These are phyloP conservation scores for Coemansia sp. DNA, from an alignment of 192 early-diverging fungal genomes.

Conservation along the genomic window DNA sequence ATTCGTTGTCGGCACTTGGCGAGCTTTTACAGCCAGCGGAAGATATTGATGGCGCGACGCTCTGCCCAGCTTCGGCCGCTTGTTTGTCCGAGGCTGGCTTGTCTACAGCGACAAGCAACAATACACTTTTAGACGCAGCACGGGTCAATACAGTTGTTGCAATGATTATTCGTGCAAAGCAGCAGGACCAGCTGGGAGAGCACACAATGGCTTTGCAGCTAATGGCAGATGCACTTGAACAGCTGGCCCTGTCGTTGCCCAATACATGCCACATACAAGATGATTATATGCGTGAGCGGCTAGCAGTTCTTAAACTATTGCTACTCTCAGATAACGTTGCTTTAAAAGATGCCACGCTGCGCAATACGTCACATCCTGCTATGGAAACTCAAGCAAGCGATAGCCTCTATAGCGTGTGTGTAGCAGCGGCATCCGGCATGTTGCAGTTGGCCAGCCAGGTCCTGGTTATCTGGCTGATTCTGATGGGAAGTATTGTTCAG, in stretches of 20 bases:
- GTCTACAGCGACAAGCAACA: neutral
- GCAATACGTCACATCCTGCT: neutral
- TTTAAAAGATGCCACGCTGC: too few species aligned
- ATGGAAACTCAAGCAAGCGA: neutral
- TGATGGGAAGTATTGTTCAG: slow-evolving; percentile 28
- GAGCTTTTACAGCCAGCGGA: neutral
- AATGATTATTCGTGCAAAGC: slow-evolving; percentile 22
- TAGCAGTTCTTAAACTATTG: slow-evolving; percentile 18
- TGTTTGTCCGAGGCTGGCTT: neutral
- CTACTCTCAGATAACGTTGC: neutral
- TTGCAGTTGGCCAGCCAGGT: slow-evolving; percentile 19
- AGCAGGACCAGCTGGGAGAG: slow-evolving; percentile 29
- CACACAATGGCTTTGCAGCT: slow-evolving; percentile 15
- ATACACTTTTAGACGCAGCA: slow-evolving; percentile 7
- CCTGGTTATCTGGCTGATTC: slow-evolving; percentile 26
- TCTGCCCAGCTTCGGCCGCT: neutral
- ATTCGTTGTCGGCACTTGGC: neutral
- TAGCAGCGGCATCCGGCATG: neutral
- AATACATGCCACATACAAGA: slow-evolving; percentile 4
- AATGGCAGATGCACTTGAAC: slow-evolving; percentile 16
- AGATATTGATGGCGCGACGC: slow-evolving; percentile 11
- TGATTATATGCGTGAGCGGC: slow-evolving; percentile 18
- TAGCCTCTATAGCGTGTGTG: slow-evolving; percentile 10
- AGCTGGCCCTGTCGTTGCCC: slow-evolving; percentile 21
- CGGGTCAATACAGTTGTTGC: slow-evolving; percentile 29